Evolutionary conservation across 352 stramenopile species (phyloP), one percentile per base, ranked within the genome.

Genomic region (Globisporangium iwayamae): DNA sequence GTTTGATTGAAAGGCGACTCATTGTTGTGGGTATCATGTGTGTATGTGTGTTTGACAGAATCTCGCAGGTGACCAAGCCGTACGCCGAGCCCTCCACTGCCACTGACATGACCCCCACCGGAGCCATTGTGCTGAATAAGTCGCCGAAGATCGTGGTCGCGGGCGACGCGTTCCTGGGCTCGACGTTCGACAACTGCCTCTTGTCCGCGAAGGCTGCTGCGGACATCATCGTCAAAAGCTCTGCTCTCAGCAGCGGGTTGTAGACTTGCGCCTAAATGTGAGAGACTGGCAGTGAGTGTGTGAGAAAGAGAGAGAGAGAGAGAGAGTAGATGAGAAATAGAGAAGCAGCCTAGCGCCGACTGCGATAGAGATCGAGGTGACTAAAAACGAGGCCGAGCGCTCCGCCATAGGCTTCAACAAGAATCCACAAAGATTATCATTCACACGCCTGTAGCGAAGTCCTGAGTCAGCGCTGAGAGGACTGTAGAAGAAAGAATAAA

Each of bases 111-210:
- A 11, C 64, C 18, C 25, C 72, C 1, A 51, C 59, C 13, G 25
- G 34, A 16, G 46, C 54, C 20, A 65, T 92, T 14, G 70, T 84
- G 22, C 70, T 90, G 3, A 85, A 69, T 56, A 41, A 66, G 11
- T 75, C 74, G n/a, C 83, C 81, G 9, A 74, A 71, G 47, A 86
- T 92, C 36, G 65, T 90, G 32, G 59, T 90, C 22, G 83, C 83
- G 0, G 83, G 83, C 3, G 83, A 92, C 66, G 74, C 74, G 22
- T 90, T 92, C 55, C 69, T 83, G 2, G 78, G 83, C n/a, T 90
- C 80, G 9, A 76, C 72, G 38, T 87, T 92, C 48, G 83, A 92
- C 71, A 89, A 80, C 52, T 91, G 79, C 51, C 66, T 92, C 22
- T 39, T 86, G 36, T 92, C 81, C 9, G 83, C 83, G 22, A 88